phyloP scores from a whole-genome alignment of 2,329 filamentous ascomycete species.

The Curvularia sp. region DNA sequence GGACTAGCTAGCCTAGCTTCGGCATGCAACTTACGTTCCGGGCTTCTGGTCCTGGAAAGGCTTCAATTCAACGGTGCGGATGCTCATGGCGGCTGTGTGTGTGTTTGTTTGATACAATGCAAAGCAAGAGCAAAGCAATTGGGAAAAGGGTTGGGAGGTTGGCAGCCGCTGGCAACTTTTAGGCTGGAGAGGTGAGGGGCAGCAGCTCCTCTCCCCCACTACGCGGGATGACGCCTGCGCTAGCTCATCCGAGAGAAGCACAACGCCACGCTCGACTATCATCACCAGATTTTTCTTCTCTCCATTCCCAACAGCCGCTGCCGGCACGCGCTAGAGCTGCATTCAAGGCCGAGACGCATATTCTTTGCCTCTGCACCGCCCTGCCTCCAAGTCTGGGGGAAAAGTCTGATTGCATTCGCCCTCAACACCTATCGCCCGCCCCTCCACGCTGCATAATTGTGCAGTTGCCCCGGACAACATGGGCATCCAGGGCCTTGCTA shows the following conservation, averaged over 20 bases:
- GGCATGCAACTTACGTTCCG: constrained; percentile 80
- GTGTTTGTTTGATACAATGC: constrained; percentile 30
- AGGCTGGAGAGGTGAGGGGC: constrained; percentile 37
- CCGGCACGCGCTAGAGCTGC: constrained; percentile 11
- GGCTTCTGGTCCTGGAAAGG: constrained; percentile 97
- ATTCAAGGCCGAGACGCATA: constrained; percentile 5
- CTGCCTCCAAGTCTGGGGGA: not conserved
- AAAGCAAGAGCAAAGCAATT: constrained; percentile 32
- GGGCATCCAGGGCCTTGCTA: constrained; percentile 46
- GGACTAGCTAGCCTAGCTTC: constrained; percentile 5
- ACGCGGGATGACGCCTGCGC: constrained; percentile 40
- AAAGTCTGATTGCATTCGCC: not conserved
- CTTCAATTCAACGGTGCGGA: constrained; percentile 80
- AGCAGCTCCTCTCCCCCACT: constrained; percentile 30
- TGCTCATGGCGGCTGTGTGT: constrained; percentile 61
- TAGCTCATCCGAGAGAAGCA: constrained; percentile 23
- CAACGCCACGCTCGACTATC: constrained; percentile 18
- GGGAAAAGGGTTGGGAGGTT: constrained; percentile 10
- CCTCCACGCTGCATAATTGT: not conserved
- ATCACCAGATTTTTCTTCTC: constrained; percentile 18
- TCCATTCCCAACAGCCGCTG: constrained; percentile 18
- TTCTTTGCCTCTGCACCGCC: not conserved
- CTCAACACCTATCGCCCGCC: constrained; percentile 2
- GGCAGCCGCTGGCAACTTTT: constrained; percentile 37
- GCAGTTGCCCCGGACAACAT: constrained; percentile 27